Evolutionary conservation across 2,329 filamentous ascomycete genomes (phyloP).

Genomic region (Alternaria angustiovoidea): DNA sequence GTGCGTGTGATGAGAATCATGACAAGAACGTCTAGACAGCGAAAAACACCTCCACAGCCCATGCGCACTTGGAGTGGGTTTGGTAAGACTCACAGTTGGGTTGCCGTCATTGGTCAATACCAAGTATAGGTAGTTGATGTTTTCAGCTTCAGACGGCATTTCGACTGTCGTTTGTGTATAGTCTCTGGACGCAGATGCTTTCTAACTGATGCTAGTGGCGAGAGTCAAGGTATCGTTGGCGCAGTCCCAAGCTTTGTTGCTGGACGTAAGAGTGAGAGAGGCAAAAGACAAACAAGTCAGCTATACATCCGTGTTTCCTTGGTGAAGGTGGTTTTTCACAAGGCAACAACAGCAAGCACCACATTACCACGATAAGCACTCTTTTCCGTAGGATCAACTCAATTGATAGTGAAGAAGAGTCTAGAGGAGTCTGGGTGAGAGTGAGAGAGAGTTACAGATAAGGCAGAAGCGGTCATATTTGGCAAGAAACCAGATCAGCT

Average conservation of each 20-base stretch:
- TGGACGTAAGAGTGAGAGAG: slow-evolving; percentile 6
- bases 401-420: slow-evolving; percentile 7
- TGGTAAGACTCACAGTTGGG: slow-evolving; percentile 27
- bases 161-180: slow-evolving; percentile 2
- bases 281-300: slow-evolving; percentile 2
- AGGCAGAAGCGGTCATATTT: background rate
- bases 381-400: background rate
- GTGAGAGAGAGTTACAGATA: slow-evolving; percentile 1
- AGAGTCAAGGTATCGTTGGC: background rate
- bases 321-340: slow-evolving; percentile 18
- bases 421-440: slow-evolving; percentile 19
- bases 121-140: slow-evolving; percentile 42
- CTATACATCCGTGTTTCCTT: slow-evolving; percentile 4
- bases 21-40: background rate
- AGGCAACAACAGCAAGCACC: slow-evolving; percentile 16
- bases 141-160: slow-evolving; percentile 44
- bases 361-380: slow-evolving; percentile 14
- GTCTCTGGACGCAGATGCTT: background rate
- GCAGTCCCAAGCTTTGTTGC: background rate
- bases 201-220: background rate
- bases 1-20: background rate
- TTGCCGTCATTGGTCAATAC: slow-evolving; percentile 37
- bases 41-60: background rate
- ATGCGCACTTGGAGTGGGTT: background rate
- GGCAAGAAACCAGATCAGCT: background rate